These are phyloP conservation scores for Novymonas esmeraldas DNA, from an alignment of 208 protist genomes.

Conservation along the genomic window DNA sequence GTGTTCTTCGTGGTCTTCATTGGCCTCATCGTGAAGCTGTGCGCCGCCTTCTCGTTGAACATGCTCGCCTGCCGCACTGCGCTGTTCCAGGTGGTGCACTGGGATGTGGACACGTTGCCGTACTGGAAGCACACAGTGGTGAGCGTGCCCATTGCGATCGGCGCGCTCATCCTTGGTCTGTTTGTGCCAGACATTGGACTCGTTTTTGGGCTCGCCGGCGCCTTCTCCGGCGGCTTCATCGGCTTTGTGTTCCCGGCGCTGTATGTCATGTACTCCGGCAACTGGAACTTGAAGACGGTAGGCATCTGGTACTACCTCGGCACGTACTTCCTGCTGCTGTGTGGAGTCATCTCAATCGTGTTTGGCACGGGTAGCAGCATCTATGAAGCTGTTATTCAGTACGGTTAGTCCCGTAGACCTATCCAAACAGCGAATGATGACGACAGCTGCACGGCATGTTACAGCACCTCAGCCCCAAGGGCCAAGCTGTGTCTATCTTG, in stretches of 20 bases:
- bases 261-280: slow-evolving; percentile 61
- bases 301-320: slow-evolving; percentile 39
- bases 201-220: slow-evolving; percentile 65
- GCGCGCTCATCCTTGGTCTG: slow-evolving; percentile 56
- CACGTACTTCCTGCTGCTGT: slow-evolving; percentile 55
- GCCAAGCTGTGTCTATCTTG: too few relatives aligned
- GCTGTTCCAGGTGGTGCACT: slow-evolving; percentile 45
- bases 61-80: slow-evolving; percentile 45
- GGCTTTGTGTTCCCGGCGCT: slow-evolving; percentile 62
- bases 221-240: slow-evolving; percentile 60
- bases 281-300: slow-evolving; percentile 32
- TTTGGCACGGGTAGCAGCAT: slow-evolving; percentile 51
- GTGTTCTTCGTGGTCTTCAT: slow-evolving; percentile 54
- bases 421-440: too few relatives aligned
- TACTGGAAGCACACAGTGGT: slow-evolving; percentile 58
- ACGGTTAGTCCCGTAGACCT: too few relatives aligned
- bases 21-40: slow-evolving; percentile 60
- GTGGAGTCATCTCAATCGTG: slow-evolving; percentile 53
- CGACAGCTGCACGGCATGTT: too few relatives aligned
- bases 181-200: slow-evolving; percentile 44
- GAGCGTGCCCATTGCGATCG: slow-evolving; percentile 28
- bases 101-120: slow-evolving; percentile 46
- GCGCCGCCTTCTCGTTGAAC: slow-evolving; percentile 54
- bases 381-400: slow-evolving; percentile 16
- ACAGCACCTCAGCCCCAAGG: too few relatives aligned